Percentiles rank a stretch among this genome's conserved stretches.
Evolutionary conservation across 495 filamentous ascomycete genomes (phyloP).

Genomic region (Astrothelium macrocarpum): DNA sequence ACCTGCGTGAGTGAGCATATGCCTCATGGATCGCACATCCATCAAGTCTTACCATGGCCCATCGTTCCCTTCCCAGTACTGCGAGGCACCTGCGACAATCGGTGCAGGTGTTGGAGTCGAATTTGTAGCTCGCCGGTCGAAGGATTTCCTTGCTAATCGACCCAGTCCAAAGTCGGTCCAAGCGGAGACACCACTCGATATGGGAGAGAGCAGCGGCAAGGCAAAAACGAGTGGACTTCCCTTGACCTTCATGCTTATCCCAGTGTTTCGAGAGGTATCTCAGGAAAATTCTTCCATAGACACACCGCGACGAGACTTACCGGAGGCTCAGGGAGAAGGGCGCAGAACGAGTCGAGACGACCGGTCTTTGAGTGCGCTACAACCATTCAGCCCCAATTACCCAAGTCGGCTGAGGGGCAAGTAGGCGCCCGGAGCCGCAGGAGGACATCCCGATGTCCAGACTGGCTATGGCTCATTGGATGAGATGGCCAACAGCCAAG

Average conservation of each 20-base stretch:
- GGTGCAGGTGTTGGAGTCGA: conserved; percentile 13
- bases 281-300: neutral
- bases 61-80: conserved; percentile 25
- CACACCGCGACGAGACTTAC: neutral
- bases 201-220: neutral
- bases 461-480: neutral
- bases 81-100: conserved; percentile 15
- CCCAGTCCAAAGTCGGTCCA: conserved; percentile 1
- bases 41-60: neutral
- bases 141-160: neutral
- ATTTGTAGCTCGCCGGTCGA: neutral
- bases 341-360: neutral
- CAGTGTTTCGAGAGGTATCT: neutral
- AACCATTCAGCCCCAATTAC: neutral
- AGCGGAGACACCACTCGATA: neutral
- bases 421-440: neutral
- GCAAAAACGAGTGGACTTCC: neutral
- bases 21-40: neutral
- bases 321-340: neutral
- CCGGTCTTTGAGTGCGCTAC: neutral
- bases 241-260: neutral
- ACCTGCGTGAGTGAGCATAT: conserved; percentile 19
- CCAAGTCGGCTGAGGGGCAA: neutral
- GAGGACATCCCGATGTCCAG: neutral
- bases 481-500: neutral